Percentiles rank a stretch among this genome's conserved stretches.
phyloP scores from a whole-genome alignment of 2,329 filamentous ascomycete species.

The Colletotrichum zoysiae region DNA sequence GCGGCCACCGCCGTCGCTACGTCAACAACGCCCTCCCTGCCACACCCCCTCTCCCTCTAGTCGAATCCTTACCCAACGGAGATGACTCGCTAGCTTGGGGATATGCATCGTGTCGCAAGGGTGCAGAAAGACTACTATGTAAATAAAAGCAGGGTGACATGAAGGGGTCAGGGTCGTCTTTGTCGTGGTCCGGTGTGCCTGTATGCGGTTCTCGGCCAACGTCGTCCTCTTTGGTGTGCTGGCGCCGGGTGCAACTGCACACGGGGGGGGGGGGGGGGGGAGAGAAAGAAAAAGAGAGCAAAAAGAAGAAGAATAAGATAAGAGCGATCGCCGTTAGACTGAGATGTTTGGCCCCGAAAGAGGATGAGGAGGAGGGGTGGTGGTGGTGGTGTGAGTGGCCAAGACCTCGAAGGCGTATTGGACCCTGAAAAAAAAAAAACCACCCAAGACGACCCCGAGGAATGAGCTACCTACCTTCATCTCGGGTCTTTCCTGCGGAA shows the following conservation, averaged over 20 bases:
- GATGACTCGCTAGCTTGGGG: background rate
- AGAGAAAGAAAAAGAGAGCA: background rate
- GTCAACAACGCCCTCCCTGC: background rate
- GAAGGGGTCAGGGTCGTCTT: background rate
- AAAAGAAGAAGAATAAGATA: background rate
- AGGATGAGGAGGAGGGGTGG: background rate
- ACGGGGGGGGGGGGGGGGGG: too few relatives aligned
- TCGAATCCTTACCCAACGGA: background rate
- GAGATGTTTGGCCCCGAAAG: background rate
- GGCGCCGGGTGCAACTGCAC: background rate
- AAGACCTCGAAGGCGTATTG: conserved; percentile 15
- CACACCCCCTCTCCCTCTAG: background rate
- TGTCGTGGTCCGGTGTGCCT: background rate
- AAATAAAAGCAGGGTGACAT: background rate
- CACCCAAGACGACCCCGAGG: background rate
- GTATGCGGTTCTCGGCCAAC: background rate
- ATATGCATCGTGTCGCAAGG: background rate
- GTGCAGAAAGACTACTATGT: background rate
- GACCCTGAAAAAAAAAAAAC: conserved; percentile 21
- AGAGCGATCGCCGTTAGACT: background rate
- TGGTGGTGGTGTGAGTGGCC: background rate
- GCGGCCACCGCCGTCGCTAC: background rate
- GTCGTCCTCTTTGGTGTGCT: background rate
- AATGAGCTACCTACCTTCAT: background rate
- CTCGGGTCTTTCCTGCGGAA: background rate